Conservation (phyloP, 2,329 filamentous ascomycete species). For the Cadophora malorum region DNA sequence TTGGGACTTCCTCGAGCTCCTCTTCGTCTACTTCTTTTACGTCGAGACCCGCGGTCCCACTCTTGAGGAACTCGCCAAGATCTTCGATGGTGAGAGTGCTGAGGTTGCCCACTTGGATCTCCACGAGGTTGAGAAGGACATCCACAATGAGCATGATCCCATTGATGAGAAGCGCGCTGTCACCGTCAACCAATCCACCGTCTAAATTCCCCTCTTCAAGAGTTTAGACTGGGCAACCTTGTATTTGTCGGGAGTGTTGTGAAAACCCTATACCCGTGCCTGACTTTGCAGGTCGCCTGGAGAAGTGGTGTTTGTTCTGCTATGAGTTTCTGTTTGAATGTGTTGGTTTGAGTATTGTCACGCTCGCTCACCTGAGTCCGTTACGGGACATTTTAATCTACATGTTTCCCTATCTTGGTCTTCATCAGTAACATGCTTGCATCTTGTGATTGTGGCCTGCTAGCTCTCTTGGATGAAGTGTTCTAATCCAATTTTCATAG, state of each 20-base stretch:
- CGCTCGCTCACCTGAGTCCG: conserved; percentile 13
- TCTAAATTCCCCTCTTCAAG: conserved; percentile 10
- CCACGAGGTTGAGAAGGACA: conserved; percentile 61
- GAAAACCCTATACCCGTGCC: conserved; percentile 14
- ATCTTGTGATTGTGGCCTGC: not conserved
- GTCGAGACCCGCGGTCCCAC: conserved; percentile 75
- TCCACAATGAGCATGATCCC: conserved; percentile 28
- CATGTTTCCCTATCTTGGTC: not conserved
- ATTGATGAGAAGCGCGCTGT: conserved; percentile 29
- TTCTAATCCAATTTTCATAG: not conserved
- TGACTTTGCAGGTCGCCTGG: conserved; percentile 10
- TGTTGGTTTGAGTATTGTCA: conserved; percentile 12
- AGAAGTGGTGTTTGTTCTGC: conserved; percentile 5
- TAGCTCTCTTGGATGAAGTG: not conserved
- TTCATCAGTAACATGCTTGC: not conserved
- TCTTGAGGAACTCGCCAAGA: conserved; percentile 72
- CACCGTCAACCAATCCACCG: conserved; percentile 19
- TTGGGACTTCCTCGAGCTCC: conserved; percentile 65
- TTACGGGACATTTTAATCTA: conserved; percentile 1
- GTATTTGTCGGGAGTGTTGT: conserved; percentile 6
- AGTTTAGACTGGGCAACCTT: not conserved
- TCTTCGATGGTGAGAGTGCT: conserved; percentile 71
- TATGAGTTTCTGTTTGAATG: conserved; percentile 1
- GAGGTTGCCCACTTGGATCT: conserved; percentile 59
- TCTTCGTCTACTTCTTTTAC: conserved; percentile 71